Base-by-base conservation (phyloP, 805 yeast species). In the Lachancea mirantina region DNA sequence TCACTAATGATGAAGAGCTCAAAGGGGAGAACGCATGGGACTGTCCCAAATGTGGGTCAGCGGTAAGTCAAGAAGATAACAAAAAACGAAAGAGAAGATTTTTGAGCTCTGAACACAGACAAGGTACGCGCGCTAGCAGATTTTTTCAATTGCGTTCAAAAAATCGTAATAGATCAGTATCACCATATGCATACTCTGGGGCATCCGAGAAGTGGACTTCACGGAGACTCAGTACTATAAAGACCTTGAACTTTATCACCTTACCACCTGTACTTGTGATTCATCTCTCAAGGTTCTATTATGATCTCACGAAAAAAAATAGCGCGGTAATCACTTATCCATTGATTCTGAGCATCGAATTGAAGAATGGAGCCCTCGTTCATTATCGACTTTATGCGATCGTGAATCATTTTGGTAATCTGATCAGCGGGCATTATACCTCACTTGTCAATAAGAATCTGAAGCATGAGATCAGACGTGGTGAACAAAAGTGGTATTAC, bases 11-110 rank as follows among this genome's bases (percentile, higher is more conserved):
- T 38, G 94, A 82, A 52, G 64, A 76, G 3, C 56, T 82, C 32
- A 65, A 67, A 6, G 80, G 84, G 16, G 88, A 78, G 5, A 81
- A 82, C 57, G 84, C 92, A 1, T 82, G 94, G 94, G 72, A 78
- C 42, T 82, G 94, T 61, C 88, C 92, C 6, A 72, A 74, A 34
- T 82, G 94, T 59, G 53, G 55, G 1, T 30, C 45, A 13, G 31
- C 40, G 13, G 29, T 20, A 4, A 27, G 37, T 9, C 31, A 32
- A 9, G 42, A 35, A 9, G 39, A 24, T 9, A 25, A 20, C 10
- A 20, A 24, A 15, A 34, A 33, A 14, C 28, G 28, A 21, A 35
- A 35, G 23, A 30, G 26, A 20, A 23, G 23, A 19, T 22, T 34
- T n/a, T 19, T 34, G 24, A 14, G 22, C 8, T 17, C 26, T 14